These are phyloP conservation scores for Tylopilus subfusipes DNA, from an alignment of 768 basidiomycete genomes.

Conservation along the genomic window DNA sequence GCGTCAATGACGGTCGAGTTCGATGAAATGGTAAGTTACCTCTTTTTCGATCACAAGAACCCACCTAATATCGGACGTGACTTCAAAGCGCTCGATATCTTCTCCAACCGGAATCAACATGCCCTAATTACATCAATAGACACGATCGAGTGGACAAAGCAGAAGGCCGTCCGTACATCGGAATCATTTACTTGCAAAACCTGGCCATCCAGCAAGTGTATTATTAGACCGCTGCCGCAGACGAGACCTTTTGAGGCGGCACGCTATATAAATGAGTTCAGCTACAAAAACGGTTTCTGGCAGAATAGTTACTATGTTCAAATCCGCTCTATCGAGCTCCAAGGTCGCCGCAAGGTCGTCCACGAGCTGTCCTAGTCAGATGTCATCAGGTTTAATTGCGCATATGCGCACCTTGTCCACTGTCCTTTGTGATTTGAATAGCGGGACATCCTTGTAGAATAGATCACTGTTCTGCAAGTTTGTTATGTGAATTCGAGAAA, in stretches of 20 bases:
- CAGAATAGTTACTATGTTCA: conserved; percentile 61
- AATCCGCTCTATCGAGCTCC: conserved; percentile 62
- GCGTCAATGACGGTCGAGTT: not conserved
- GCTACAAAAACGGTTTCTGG: not conserved
- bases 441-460: conserved; percentile 77
- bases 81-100: conserved; percentile 60
- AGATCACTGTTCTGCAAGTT: conserved; percentile 56
- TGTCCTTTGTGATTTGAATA: conserved; percentile 74
- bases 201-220: conserved; percentile 58
- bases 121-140: conserved; percentile 43
- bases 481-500: conserved; percentile 7
- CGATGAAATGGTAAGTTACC: conserved; percentile 37
- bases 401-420: conserved; percentile 64
- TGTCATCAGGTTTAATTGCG: not conserved
- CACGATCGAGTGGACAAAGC: not conserved
- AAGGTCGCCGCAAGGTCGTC: conserved; percentile 90
- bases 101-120: conserved; percentile 75
- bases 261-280: conserved; percentile 45
- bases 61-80: conserved; percentile 61
- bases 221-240: conserved; percentile 58
- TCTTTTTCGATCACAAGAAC: conserved; percentile 94
- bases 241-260: conserved; percentile 89
- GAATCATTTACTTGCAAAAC: conserved; percentile 47
- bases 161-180: conserved; percentile 43
- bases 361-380: conserved; percentile 55